Conservation (phyloP, 768 basidiomycete genomes). For the Termitomyces sp. region DNA sequence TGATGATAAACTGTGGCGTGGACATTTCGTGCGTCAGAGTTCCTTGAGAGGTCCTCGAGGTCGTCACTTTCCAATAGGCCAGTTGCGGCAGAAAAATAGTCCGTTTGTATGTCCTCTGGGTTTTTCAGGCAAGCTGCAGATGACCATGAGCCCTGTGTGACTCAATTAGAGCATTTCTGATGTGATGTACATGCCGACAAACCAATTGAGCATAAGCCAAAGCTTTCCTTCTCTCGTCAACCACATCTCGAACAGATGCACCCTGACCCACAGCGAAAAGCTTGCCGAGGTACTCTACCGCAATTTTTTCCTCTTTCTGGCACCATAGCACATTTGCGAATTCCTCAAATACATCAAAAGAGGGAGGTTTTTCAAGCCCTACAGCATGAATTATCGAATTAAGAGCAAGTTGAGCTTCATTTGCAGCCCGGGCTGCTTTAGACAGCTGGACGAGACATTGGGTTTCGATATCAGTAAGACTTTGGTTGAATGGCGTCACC, state of each 20-base stretch:
- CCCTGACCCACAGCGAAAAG: slow-evolving; percentile 18
- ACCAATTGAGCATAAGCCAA: slow-evolving; percentile 61
- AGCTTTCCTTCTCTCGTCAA: slow-evolving; percentile 25
- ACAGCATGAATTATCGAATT: slow-evolving; percentile 81
- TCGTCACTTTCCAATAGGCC: slow-evolving; percentile 19
- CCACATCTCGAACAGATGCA: slow-evolving; percentile 6
- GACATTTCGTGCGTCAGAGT: slow-evolving; percentile 17
- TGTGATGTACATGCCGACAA: slow-evolving; percentile 16
- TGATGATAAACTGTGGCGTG: slow-evolving; percentile 65
- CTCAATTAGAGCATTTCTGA: neutral
- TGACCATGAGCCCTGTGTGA: slow-evolving; percentile 79
- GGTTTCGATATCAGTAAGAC: slow-evolving; percentile 58
- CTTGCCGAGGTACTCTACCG: slow-evolving; percentile 64
- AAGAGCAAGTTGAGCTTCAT: slow-evolving; percentile 74
- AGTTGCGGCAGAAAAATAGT: slow-evolving; percentile 68
- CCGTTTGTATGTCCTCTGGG: slow-evolving; percentile 58
- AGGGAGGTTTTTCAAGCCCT: slow-evolving; percentile 39
- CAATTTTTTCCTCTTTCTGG: slow-evolving; percentile 78
- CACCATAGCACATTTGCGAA: slow-evolving; percentile 89
- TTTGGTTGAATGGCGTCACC: slow-evolving; percentile 42
- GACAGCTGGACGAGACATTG: slow-evolving; percentile 67
- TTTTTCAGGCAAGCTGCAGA: slow-evolving; percentile 81
- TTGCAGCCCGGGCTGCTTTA: slow-evolving; percentile 59
- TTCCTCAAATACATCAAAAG: slow-evolving; percentile 62
- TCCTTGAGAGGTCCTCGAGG: slow-evolving; percentile 1